Conservation (phyloP, 2,329 filamentous ascomycete genomes). For the Coleophoma eucalyptorum region DNA sequence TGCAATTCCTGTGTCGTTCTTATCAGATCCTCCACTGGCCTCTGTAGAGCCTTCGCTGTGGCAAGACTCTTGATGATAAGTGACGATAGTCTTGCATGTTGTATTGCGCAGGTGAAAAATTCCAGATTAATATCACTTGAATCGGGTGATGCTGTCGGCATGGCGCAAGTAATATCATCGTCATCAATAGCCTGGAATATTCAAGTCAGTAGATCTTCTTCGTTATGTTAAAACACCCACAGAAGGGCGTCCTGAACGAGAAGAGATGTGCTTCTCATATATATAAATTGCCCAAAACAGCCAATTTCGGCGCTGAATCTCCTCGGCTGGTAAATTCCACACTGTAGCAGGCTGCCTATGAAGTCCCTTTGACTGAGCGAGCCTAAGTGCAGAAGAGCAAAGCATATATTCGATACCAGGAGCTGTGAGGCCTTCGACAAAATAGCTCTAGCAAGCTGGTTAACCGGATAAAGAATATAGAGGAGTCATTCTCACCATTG, state of each 20-base stretch:
- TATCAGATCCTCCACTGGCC: slow-evolving; percentile 1
- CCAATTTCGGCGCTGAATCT: slow-evolving; percentile 11
- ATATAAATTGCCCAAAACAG: slow-evolving; percentile 15
- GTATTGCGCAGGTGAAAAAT: slow-evolving; percentile 1
- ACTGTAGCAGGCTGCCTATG: slow-evolving; percentile 1
- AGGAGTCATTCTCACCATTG: neutral
- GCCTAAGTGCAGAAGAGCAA: slow-evolving; percentile 1
- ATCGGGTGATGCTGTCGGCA: neutral
- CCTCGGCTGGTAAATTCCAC: slow-evolving; percentile 2
- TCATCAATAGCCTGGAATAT: slow-evolving; percentile 9
- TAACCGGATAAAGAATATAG: neutral
- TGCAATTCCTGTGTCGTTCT: neutral
- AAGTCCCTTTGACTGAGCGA: slow-evolving; percentile 4
- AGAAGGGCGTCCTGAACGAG: slow-evolving; percentile 13
- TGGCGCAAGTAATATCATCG: slow-evolving; percentile 11
- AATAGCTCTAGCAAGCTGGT: neutral
- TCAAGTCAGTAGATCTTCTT: neutral
- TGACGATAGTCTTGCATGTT: slow-evolving; percentile 10
- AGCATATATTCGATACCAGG: slow-evolving; percentile 5
- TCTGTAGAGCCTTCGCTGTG: slow-evolving; percentile 1
- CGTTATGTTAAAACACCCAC: slow-evolving; percentile 3
- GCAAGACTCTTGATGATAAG: slow-evolving; percentile 7
- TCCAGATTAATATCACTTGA: slow-evolving; percentile 3
- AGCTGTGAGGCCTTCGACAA: neutral
- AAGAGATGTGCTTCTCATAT: slow-evolving; percentile 15